Evolutionary conservation across 805 yeast species (phyloP).

Genomic region (Ogataea paraovalis): DNA sequence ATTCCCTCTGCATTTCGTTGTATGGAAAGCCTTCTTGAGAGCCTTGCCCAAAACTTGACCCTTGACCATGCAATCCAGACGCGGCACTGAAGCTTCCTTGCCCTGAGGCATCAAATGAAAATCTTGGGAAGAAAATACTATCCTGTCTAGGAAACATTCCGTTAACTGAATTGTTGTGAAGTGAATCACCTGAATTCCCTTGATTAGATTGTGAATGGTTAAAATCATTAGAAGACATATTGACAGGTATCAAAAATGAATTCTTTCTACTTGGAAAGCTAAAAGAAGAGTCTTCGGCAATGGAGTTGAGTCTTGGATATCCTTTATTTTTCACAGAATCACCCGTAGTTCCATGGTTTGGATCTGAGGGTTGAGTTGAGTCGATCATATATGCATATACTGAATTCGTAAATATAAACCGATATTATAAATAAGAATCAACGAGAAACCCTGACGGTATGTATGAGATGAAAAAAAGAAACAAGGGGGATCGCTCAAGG

Average conservation of each 20-base stretch:
- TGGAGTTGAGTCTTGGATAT: constrained; percentile 20
- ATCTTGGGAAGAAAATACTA: constrained; percentile 27
- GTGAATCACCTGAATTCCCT: constrained; percentile 4
- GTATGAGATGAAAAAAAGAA: too few species aligned
- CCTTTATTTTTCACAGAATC: constrained; percentile 14
- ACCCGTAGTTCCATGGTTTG: constrained; percentile 15
- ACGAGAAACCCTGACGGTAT: too few species aligned
- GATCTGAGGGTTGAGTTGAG: constrained; percentile 23
- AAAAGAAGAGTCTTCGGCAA: constrained; percentile 25
- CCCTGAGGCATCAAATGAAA: constrained; percentile 25
- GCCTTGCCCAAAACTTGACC: constrained; percentile 11
- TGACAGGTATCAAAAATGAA: constrained; percentile 22
- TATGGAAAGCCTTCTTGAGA: constrained; percentile 22
- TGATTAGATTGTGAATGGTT: constrained; percentile 6
- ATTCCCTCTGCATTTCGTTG: constrained; percentile 25
- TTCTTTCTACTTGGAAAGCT: constrained; percentile 24
- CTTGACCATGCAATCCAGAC: constrained; percentile 7
- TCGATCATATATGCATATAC: constrained; percentile 17
- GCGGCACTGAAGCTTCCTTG: constrained; percentile 16
- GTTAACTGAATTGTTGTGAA: constrained; percentile 17
- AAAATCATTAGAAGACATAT: constrained; percentile 13
- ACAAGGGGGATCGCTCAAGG: too few species aligned
- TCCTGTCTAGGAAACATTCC: constrained; percentile 27
- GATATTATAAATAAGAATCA: neutral
- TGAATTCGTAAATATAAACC: neutral